Evolutionary conservation across 1,284 basidiomycete genomes (phyloP).

Genomic region (Trichosporon asahii): DNA sequence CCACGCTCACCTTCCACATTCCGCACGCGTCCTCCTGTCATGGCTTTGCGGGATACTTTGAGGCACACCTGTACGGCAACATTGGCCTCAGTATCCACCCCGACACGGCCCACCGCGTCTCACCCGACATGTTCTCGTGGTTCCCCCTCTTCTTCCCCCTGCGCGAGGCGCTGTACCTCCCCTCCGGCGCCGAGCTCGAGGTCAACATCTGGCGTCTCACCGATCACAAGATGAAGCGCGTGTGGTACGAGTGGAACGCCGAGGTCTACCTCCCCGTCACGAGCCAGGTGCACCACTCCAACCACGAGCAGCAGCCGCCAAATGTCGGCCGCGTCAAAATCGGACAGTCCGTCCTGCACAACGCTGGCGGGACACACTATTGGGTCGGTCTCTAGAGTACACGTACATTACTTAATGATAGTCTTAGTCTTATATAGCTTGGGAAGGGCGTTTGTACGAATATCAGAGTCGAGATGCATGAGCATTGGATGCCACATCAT

Average conservation of each 20-base stretch:
- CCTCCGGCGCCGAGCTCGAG: conserved; percentile 84
- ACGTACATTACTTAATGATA: not conserved
- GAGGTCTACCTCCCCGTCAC: conserved; percentile 73
- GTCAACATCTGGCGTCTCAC: conserved; percentile 94
- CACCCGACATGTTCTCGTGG: conserved; percentile 97
- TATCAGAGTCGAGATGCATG: conserved; percentile 13
- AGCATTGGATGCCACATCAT: not conserved
- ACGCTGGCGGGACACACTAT: conserved; percentile 80
- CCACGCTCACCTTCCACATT: conserved; percentile 81
- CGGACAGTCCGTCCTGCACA: conserved; percentile 86
- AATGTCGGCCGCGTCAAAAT: conserved; percentile 66
- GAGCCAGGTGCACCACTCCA: conserved; percentile 20
- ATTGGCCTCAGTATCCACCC: conserved; percentile 93
- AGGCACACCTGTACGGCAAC: conserved; percentile 84
- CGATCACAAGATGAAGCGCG: conserved; percentile 62
- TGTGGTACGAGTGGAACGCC: conserved; percentile 99
- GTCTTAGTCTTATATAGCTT: not conserved
- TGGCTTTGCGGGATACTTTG: conserved; percentile 97
- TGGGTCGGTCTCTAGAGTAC: conserved; percentile 72
- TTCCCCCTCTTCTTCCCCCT: conserved; percentile 97
- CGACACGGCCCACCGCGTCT: conserved; percentile 72
- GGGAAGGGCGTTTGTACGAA: conserved; percentile 5
- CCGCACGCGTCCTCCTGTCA: conserved; percentile 93
- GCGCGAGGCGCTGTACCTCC: conserved; percentile 89
- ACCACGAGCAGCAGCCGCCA: conserved; percentile 6